Percentiles rank a stretch among this genome's conserved stretches.
phyloP scores from a whole-genome alignment of 116 monocot species.

The Trichopus zeylanicus region DNA sequence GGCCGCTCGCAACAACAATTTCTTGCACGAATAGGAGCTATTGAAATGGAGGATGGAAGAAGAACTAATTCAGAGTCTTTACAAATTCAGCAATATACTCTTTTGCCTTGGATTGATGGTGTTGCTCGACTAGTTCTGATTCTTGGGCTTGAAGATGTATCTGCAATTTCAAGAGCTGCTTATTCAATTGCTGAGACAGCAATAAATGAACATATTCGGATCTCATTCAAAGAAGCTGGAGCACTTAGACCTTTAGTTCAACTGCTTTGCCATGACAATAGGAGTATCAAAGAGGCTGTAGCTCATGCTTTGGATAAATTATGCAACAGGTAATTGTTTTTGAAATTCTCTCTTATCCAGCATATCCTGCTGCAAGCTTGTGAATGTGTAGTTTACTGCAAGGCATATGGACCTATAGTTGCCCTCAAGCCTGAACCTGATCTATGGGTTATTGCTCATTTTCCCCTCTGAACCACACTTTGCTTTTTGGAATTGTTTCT shows the following conservation, averaged over 20 bases:
- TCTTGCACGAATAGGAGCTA: slow-evolving; percentile 83
- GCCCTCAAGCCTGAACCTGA: not conserved
- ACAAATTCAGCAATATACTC: slow-evolving; percentile 31
- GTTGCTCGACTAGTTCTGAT: slow-evolving; percentile 80
- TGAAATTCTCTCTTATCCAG: no score
- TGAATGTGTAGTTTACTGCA: no score
- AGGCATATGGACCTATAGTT: not conserved
- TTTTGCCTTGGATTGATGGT: slow-evolving; percentile 73
- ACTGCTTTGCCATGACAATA: slow-evolving; percentile 36
- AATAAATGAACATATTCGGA: slow-evolving; percentile 51
- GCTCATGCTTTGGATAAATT: slow-evolving; percentile 65
- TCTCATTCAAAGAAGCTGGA: slow-evolving; percentile 83
- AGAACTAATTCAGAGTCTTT: slow-evolving; percentile 15
- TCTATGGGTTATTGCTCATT: not conserved
- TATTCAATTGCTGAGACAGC: slow-evolving; percentile 64
- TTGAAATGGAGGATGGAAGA: slow-evolving; percentile 45
- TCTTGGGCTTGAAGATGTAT: slow-evolving; percentile 70
- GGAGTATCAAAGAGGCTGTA: slow-evolving; percentile 41
- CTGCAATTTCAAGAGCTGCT: slow-evolving; percentile 64
- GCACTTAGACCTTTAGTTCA: slow-evolving; percentile 49
- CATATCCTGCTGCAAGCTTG: no score
- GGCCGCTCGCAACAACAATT: slow-evolving; percentile 91
- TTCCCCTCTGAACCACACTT: not conserved
- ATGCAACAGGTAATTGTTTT: slow-evolving; percentile 68
- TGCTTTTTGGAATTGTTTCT: not conserved